Evolutionary conservation across 129 eudicot genomes (phyloP).

Genomic region (Centrapalus pauciflorus): DNA sequence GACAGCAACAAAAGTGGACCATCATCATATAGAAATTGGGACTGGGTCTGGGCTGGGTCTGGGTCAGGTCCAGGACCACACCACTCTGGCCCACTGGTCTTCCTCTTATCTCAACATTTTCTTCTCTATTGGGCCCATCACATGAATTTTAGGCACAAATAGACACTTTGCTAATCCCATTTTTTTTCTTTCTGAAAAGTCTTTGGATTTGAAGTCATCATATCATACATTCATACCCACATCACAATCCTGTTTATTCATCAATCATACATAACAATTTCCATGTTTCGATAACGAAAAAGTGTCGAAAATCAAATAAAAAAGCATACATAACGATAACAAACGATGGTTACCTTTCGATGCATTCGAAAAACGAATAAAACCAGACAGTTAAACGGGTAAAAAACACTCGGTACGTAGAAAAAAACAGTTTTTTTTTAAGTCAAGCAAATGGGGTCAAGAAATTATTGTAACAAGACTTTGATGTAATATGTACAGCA

Average conservation of each 20-base stretch:
- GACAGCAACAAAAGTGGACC: neutral
- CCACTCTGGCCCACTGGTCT: constrained; percentile 22
- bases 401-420: too few species aligned
- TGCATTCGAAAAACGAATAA: too few species aligned
- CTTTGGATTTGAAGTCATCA: constrained; percentile 1
- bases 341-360: too few species aligned
- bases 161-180: neutral
- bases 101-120: constrained; percentile 14
- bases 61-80: constrained; percentile 20
- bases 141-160: constrained; percentile 16
- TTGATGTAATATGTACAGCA: neutral
- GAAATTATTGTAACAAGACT: neutral
- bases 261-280: neutral
- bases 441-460: neutral
- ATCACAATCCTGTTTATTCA: neutral
- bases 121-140: constrained; percentile 15
- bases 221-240: too few species aligned
- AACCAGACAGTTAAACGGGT: too few species aligned
- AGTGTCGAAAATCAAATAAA: too few species aligned
- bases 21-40: neutral
- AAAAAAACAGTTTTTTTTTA: too few species aligned
- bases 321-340: too few species aligned
- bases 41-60: too few species aligned
- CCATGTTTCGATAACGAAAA: too few species aligned
- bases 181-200: neutral